Conservation (phyloP, 2,329 filamentous ascomycete species). For the Arthrobotrys entomopaga region DNA sequence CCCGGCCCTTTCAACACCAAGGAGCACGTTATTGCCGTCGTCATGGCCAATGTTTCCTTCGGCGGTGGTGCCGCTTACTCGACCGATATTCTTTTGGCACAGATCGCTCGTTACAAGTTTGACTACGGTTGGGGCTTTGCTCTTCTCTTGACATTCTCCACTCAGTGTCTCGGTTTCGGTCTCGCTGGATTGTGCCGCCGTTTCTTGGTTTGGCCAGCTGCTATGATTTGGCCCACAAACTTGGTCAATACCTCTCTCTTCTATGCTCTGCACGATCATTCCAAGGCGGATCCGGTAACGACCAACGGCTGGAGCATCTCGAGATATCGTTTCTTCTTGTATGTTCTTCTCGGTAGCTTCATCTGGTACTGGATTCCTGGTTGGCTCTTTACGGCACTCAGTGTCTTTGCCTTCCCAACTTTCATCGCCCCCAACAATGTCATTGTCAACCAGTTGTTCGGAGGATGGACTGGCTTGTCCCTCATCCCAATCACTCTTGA, state of each 20-base stretch:
- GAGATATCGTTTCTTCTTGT: conserved; percentile 73
- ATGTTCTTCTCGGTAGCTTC: conserved; percentile 70
- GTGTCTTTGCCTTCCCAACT: conserved; percentile 76
- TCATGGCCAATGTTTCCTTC: conserved; percentile 78
- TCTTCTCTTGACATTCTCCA: conserved; percentile 66
- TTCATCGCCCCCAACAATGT: conserved; percentile 77
- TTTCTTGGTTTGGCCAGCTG: conserved; percentile 55
- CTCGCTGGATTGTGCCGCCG: conserved; percentile 64
- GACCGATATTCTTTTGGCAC: conserved; percentile 44
- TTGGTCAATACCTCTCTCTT: conserved; percentile 75
- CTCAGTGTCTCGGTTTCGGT: conserved; percentile 69
- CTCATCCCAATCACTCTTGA: conserved; percentile 79
- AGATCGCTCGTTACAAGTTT: conserved; percentile 57
- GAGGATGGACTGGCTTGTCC: conserved; percentile 74
- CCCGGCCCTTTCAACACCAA: conserved; percentile 77
- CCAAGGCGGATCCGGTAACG: conserved; percentile 67
- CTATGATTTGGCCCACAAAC: conserved; percentile 66
- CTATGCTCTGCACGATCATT: conserved; percentile 77
- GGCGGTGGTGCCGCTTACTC: conserved; percentile 61
- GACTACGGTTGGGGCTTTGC: conserved; percentile 63
- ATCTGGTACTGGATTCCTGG: conserved; percentile 76
- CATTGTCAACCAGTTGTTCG: conserved; percentile 78
- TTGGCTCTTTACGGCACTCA: conserved; percentile 75
- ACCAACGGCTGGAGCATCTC: conserved; percentile 72
- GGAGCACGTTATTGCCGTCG: conserved; percentile 74